Evolutionary conservation across 2,329 filamentous ascomycete genomes (phyloP).

Genomic region (Periconia sp.): DNA sequence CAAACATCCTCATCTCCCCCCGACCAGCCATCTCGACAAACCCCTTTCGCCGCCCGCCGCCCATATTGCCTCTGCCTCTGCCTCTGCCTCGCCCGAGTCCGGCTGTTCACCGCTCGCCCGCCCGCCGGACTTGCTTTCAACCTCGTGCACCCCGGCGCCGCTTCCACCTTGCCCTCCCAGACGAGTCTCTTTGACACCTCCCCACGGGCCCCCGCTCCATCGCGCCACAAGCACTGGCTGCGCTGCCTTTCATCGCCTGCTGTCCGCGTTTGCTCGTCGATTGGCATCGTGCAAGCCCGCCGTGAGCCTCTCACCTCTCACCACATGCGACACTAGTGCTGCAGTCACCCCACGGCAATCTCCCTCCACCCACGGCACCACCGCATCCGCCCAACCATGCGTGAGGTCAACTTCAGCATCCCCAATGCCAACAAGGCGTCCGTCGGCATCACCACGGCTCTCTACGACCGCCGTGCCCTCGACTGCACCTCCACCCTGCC

Average conservation of each 20-base stretch:
- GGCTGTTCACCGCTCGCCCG: constrained; percentile 15
- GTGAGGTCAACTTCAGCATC: constrained; percentile 99
- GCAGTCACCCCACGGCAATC: constrained; percentile 30
- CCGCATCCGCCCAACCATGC: constrained; percentile 68
- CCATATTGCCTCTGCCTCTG: constrained; percentile 2
- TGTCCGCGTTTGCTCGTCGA: constrained; percentile 16
- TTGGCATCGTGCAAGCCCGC: constrained; percentile 3
- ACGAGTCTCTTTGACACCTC: constrained; percentile 12
- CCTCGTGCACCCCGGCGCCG: constrained; percentile 15
- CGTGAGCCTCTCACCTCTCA: constrained; percentile 18
- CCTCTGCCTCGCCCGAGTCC: constrained; percentile 11
- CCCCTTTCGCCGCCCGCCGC: constrained; percentile 20
- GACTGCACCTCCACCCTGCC: constrained; percentile 98
- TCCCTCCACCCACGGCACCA: constrained; percentile 17
- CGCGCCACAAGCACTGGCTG: constrained; percentile 7
- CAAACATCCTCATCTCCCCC: constrained; percentile 38
- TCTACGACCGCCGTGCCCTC: constrained; percentile 95
- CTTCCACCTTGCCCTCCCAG: constrained; percentile 19
- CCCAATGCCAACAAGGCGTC: constrained; percentile 99
- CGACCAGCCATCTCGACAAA: constrained; percentile 25
- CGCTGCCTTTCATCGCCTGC: constrained; percentile 10
- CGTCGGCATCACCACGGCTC: constrained; percentile 95
- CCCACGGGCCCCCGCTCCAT: constrained; percentile 19
- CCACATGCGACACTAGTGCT: constrained; percentile 42
- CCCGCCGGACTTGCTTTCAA: constrained; percentile 18